A percentile compares a stretch with the other conserved stretches of the same genome.
These are phyloP conservation scores for Capsella bursapastoris DNA, from an alignment of 345 rosid species.

Conservation along the genomic window DNA sequence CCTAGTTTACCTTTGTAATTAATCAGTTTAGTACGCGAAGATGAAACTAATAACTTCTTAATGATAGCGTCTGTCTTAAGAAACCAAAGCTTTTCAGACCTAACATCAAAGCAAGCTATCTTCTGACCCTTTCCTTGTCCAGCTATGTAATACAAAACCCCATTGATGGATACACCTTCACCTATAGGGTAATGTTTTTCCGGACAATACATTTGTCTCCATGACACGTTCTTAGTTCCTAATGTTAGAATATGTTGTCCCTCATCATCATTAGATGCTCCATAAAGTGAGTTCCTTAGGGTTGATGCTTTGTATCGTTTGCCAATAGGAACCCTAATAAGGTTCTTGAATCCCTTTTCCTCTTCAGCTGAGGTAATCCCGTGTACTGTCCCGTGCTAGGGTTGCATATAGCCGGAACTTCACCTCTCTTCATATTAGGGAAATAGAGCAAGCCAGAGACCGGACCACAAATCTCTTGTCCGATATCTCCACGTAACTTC, in stretches of 20 bases:
- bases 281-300: neutral
- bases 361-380: neutral
- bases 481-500: neutral
- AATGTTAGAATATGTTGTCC: neutral
- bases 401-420: neutral
- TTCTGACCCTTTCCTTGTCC: neutral
- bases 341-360: neutral
- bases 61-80: no score
- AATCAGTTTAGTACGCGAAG: neutral
- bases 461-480: neutral
- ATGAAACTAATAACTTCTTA: neutral
- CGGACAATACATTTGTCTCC: neutral
- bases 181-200: neutral
- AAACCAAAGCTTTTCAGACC: neutral
- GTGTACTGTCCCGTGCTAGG: conserved; percentile 8
- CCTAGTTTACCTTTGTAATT: neutral
- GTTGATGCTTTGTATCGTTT: neutral
- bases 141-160: neutral
- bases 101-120: conserved; percentile 6
- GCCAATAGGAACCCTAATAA: conserved; percentile 5
- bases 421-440: neutral
- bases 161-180: neutral
- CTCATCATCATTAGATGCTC: neutral
- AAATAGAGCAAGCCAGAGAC: neutral
- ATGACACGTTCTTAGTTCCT: neutral